A percentile compares a stretch with the other conserved stretches of the same genome.
These are phyloP conservation scores for Lactarius quietus DNA, from an alignment of 768 basidiomycete species.

Conservation along the genomic window DNA sequence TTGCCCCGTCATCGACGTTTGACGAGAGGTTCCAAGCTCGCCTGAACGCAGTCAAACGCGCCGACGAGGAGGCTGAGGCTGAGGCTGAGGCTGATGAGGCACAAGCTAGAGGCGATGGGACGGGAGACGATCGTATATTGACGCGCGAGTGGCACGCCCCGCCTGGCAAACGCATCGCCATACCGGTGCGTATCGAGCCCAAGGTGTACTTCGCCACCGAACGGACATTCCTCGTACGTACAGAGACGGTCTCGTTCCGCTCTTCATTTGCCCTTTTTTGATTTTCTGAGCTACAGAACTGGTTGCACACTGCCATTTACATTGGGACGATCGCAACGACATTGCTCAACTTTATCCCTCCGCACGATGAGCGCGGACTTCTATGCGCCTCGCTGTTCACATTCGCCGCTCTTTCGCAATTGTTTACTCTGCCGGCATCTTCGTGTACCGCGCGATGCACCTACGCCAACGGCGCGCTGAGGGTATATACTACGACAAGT, in stretches of 20 bases:
- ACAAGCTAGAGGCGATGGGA: slow-evolving; percentile 22
- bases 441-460: slow-evolving; percentile 67
- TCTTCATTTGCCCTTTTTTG: neutral
- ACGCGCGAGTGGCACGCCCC: slow-evolving; percentile 74
- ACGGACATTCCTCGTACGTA: slow-evolving; percentile 85
- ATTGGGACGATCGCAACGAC: slow-evolving; percentile 88
- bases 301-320: slow-evolving; percentile 84
- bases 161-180: slow-evolving; percentile 81
- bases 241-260: neutral
- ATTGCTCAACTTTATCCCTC: slow-evolving; percentile 77
- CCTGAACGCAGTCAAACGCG: slow-evolving; percentile 46
- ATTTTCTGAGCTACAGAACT: slow-evolving; percentile 54
- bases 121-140: slow-evolving; percentile 50
- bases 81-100: slow-evolving; percentile 37
- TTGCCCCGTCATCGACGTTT: slow-evolving; percentile 78
- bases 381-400: slow-evolving; percentile 90
- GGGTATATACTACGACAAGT: slow-evolving; percentile 86
- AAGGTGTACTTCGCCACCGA: slow-evolving; percentile 98
- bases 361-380: slow-evolving; percentile 71
- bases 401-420: slow-evolving; percentile 85
- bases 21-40: slow-evolving; percentile 79
- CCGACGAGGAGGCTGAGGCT: slow-evolving; percentile 35
- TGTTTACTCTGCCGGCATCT: slow-evolving; percentile 79
- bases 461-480: slow-evolving; percentile 70
- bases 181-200: slow-evolving; percentile 95